A percentile compares a stretch with the other conserved stretches of the same genome.
Conservation (phyloP, 1,139 yeast genomes). For the Eremothecium sinecaudum region DNA sequence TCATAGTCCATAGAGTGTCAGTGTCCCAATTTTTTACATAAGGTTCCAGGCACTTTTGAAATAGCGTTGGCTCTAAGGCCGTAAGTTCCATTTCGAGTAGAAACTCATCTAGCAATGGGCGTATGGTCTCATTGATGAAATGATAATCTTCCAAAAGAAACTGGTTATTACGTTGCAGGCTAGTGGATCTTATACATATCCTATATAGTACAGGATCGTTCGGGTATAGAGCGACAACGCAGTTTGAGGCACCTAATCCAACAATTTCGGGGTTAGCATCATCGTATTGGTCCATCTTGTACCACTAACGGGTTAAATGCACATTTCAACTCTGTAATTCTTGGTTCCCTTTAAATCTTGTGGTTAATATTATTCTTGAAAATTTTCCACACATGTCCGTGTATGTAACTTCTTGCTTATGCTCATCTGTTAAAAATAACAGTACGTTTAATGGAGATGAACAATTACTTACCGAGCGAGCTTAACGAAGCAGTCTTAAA, state of each 20-base stretch:
- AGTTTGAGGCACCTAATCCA: constrained; percentile 24
- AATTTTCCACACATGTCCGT: constrained; percentile 3
- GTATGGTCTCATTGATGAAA: constrained; percentile 12
- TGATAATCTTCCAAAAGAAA: constrained; percentile 17
- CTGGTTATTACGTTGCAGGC: constrained; percentile 17
- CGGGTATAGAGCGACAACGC: constrained; percentile 15
- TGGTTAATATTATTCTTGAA: too few species aligned
- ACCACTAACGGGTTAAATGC: too few species aligned
- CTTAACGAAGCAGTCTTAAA: constrained; percentile 86
- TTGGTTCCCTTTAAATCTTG: too few species aligned
- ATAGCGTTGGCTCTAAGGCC: constrained; percentile 6
- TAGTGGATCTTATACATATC: constrained; percentile 19
- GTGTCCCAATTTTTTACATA: neutral
- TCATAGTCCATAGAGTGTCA: neutral
- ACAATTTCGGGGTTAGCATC: too few species aligned
- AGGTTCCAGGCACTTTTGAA: neutral
- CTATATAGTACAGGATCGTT: too few species aligned
- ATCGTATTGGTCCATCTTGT: too few species aligned
- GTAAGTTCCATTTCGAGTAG: constrained; percentile 17
- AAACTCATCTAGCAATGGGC: constrained; percentile 13
- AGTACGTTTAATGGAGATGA: neutral
- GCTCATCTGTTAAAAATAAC: neutral
- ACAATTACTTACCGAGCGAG: constrained; percentile 44
- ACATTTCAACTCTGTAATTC: too few species aligned
- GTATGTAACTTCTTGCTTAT: too few species aligned